Conservation (phyloP, 768 basidiomycete species). For the Boletus rufocinnamomeus region DNA sequence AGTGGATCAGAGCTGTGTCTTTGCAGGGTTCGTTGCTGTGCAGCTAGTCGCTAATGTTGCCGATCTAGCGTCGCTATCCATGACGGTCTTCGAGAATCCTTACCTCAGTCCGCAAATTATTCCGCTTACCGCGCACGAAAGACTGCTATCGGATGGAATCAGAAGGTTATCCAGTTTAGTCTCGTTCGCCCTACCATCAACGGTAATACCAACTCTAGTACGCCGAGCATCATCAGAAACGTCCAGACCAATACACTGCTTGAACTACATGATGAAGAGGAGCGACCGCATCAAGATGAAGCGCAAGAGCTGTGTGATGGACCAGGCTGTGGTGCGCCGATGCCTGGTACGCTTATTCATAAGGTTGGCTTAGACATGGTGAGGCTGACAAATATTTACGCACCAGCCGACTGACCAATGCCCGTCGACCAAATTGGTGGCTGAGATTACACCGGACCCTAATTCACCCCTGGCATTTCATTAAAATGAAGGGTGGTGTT, state of each 20-base stretch:
- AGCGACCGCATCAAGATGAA: slow-evolving; percentile 9
- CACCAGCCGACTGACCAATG: slow-evolving; percentile 16
- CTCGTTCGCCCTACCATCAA: slow-evolving; percentile 1
- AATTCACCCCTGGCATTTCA: slow-evolving; percentile 19
- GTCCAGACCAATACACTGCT: slow-evolving; percentile 10
- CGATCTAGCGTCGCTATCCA: slow-evolving; percentile 13
- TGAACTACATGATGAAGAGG: slow-evolving; percentile 7
- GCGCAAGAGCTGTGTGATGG: slow-evolving; percentile 18
- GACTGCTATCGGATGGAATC: slow-evolving; percentile 20
- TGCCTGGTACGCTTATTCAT: slow-evolving; percentile 17
- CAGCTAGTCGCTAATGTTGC: slow-evolving; percentile 10
- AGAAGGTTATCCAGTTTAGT: slow-evolving; percentile 9
- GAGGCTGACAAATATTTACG: slow-evolving; percentile 27
- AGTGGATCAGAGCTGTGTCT: slow-evolving; percentile 22
- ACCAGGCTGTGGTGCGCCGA: slow-evolving; percentile 14
- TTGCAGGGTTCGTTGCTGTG: slow-evolving; percentile 24
- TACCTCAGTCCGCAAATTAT: slow-evolving; percentile 4
- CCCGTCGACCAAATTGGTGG: slow-evolving; percentile 18
- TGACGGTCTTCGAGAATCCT: slow-evolving; percentile 13
- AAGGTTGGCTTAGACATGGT: slow-evolving; percentile 4
- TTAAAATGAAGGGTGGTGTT: slow-evolving; percentile 23
- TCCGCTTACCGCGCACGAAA: slow-evolving; percentile 3
- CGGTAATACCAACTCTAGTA: slow-evolving; percentile 5
- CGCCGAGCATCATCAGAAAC: slow-evolving; percentile 4
- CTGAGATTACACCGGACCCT: slow-evolving; percentile 25